A percentile compares a stretch with the other conserved stretches of the same genome.
Evolutionary conservation across 805 yeast genomes (phyloP).

Genomic region (Wickerhamiella galacta): DNA sequence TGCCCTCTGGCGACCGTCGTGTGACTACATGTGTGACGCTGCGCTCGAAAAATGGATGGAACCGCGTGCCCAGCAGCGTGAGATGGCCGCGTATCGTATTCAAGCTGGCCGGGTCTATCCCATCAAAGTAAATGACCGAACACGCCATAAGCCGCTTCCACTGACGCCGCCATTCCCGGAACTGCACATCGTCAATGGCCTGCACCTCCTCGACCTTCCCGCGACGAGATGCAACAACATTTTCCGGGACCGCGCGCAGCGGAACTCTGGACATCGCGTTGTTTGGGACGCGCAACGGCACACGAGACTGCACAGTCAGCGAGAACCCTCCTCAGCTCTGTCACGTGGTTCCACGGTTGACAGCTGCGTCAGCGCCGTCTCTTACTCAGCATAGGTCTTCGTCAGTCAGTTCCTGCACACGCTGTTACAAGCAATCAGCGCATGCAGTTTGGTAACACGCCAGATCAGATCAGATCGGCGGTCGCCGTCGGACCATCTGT

Average conservation of each 20-base stretch:
- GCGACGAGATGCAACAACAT: background rate
- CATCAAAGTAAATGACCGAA: slow-evolving; percentile 46
- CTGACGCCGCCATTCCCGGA: slow-evolving; percentile 37
- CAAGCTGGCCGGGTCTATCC: slow-evolving; percentile 20
- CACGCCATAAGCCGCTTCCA: slow-evolving; percentile 48
- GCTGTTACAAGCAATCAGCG: too few species aligned
- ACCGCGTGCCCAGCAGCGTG: slow-evolving; percentile 23
- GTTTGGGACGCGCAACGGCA: too few species aligned
- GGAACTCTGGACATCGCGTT: background rate
- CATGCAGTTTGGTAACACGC: too few species aligned
- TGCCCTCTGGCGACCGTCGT: slow-evolving; percentile 32
- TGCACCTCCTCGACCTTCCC: background rate
- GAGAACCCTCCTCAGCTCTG: too few species aligned
- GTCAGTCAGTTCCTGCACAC: too few species aligned
- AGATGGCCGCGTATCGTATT: slow-evolving; percentile 18
- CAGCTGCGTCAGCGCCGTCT: too few species aligned
- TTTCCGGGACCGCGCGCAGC: background rate
- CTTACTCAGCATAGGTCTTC: too few species aligned
- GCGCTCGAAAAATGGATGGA: slow-evolving; percentile 42
- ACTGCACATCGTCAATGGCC: slow-evolving; percentile 1
- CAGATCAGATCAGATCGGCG: too few species aligned
- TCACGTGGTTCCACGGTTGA: too few species aligned
- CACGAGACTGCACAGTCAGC: background rate
- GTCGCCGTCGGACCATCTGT: too few species aligned
- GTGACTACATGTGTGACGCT: slow-evolving; percentile 67